phyloP scores from a whole-genome alignment of 2,329 filamentous ascomycete species.

The Lasiodiplodia sp. region DNA sequence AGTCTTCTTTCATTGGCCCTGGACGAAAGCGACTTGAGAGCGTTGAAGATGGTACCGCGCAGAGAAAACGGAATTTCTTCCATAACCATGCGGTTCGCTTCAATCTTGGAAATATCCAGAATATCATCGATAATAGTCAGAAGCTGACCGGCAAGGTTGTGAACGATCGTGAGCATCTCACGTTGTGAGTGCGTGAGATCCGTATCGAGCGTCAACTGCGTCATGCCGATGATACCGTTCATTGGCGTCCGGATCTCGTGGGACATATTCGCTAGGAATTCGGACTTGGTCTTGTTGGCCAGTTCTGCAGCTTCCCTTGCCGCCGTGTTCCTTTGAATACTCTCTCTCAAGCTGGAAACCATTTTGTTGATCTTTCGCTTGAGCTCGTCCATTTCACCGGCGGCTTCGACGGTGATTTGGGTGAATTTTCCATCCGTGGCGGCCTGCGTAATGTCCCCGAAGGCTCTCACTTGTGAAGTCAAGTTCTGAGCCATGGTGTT shows the following conservation, averaged over 20 bases:
- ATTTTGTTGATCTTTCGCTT: constrained; percentile 99
- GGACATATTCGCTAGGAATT: constrained; percentile 98
- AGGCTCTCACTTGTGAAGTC: constrained; percentile 96
- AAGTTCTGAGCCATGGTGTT: constrained; percentile 87
- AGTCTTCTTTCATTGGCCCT: constrained; percentile 96
- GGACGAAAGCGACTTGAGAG: constrained; percentile 93
- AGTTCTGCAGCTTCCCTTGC: constrained; percentile 95
- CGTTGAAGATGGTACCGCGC: constrained; percentile 94
- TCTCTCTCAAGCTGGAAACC: constrained; percentile 94
- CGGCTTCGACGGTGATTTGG: constrained; percentile 95
- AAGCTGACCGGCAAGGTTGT: constrained; percentile 93
- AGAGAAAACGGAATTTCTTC: constrained; percentile 97
- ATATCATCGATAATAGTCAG: constrained; percentile 93
- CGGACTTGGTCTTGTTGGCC: constrained; percentile 97
- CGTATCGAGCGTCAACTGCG: constrained; percentile 92
- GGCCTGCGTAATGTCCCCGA: constrained; percentile 97
- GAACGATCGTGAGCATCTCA: constrained; percentile 98
- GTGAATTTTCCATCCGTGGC: constrained; percentile 97
- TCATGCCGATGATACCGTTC: constrained; percentile 99
- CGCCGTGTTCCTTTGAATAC: constrained; percentile 94
- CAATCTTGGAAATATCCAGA: constrained; percentile 76
- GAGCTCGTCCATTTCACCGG: constrained; percentile 98
- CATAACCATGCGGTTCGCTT: constrained; percentile 97
- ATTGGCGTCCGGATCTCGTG: constrained; percentile 98
- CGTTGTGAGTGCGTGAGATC: constrained; percentile 92